Conservation (phyloP, 1,284 basidiomycete species). For the Macrocystidia cucumis region DNA sequence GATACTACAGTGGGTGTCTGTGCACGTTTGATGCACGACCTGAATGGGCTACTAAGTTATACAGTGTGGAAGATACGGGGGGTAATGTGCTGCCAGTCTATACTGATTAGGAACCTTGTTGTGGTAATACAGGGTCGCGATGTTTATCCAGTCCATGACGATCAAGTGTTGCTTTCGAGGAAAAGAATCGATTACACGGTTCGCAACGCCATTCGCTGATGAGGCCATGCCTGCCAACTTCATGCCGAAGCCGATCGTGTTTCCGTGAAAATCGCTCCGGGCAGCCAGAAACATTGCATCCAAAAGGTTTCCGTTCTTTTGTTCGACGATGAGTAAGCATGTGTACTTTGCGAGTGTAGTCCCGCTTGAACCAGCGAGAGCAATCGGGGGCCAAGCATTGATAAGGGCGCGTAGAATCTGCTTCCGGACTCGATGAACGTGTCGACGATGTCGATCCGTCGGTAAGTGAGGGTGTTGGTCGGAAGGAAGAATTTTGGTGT, state of each 20-base stretch:
- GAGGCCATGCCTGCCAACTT: conserved; percentile 42
- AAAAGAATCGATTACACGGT: conserved; percentile 41
- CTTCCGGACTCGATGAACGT: too few relatives aligned
- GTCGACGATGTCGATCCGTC: too few relatives aligned
- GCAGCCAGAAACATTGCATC: conserved; percentile 39
- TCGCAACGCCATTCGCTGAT: conserved; percentile 39
- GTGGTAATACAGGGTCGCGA: too few relatives aligned
- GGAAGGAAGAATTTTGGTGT: conserved; percentile 19
- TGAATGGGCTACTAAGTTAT: too few relatives aligned
- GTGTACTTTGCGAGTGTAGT: conserved; percentile 42
- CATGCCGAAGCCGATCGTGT: conserved; percentile 42
- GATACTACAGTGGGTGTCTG: too few relatives aligned
- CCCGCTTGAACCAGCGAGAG: conserved; percentile 36
- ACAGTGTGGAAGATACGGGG: too few relatives aligned
- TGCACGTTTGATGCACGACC: too few relatives aligned
- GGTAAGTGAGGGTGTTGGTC: conserved; percentile 33
- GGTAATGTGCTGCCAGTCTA: too few relatives aligned
- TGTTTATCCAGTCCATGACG: too few relatives aligned
- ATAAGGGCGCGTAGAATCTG: too few relatives aligned
- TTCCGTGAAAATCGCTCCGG: conserved; percentile 40
- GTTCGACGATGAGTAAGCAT: conserved; percentile 44
- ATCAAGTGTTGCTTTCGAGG: conserved; percentile 36
- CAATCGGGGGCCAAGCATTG: conserved; percentile 37
- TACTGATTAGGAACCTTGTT: too few relatives aligned
- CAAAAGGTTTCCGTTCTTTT: conserved; percentile 36